phyloP scores from a whole-genome alignment of 345 rosid genomes.

The Eucalyptus victrix region DNA sequence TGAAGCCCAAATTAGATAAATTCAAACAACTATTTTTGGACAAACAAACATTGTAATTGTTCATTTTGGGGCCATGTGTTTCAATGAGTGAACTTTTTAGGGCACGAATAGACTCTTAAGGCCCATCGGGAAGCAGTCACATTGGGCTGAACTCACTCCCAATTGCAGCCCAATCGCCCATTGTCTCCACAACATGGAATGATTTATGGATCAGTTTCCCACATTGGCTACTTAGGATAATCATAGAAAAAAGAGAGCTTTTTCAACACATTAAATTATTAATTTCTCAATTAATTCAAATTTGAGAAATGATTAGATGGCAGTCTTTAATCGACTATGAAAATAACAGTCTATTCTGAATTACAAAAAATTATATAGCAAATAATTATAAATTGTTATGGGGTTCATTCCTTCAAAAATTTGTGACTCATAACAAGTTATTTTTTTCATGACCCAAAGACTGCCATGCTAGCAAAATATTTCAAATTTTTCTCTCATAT shows the following conservation, averaged over 20 bases:
- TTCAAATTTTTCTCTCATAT: neutral
- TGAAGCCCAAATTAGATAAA: neutral
- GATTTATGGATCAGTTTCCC: neutral
- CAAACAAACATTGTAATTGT: neutral
- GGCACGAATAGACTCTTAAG: neutral
- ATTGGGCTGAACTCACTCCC: neutral
- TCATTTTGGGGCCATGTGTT: neutral
- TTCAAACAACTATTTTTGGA: neutral
- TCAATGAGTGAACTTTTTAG: neutral
- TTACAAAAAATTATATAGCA: too few species aligned
- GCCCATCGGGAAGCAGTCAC: neutral
- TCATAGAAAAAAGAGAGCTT: neutral
- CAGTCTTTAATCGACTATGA: fast-evolving
- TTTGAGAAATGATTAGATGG: too few species aligned
- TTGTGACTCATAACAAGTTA: too few species aligned
- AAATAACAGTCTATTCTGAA: fast-evolving
- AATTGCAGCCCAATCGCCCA: neutral
- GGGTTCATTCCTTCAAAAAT: too few species aligned
- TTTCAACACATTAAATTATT: neutral
- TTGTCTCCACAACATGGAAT: neutral
- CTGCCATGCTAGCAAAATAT: too few species aligned
- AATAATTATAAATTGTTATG: too few species aligned
- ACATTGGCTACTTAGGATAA: neutral
- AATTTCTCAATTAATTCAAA: neutral
- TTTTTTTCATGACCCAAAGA: too few species aligned